Conservation (phyloP, 257 asterid species). For the Dorcoceras hygrometricum region DNA sequence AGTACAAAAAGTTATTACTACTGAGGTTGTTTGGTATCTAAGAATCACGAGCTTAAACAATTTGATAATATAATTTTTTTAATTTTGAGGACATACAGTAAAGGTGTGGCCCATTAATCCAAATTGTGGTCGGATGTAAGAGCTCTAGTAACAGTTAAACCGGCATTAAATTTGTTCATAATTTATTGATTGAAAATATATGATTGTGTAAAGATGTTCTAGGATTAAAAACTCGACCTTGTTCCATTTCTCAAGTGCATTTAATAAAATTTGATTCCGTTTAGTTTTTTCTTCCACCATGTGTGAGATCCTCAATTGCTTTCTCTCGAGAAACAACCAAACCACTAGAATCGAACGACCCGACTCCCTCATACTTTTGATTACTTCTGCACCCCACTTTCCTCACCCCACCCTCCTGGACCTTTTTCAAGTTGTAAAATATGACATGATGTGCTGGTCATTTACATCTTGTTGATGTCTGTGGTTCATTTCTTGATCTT, state of each 20-base stretch:
- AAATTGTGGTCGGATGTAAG: not conserved
- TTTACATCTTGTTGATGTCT: not conserved
- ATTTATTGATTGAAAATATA: too few relatives aligned
- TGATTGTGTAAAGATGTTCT: too few relatives aligned
- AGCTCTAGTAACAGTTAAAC: too few relatives aligned
- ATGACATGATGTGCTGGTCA: not conserved
- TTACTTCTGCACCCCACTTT: not conserved
- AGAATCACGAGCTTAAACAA: too few relatives aligned
- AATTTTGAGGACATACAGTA: not conserved
- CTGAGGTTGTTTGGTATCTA: not conserved
- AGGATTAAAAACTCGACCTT: too few relatives aligned
- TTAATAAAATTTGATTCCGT: not conserved
- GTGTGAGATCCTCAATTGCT: not conserved
- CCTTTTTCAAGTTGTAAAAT: not conserved
- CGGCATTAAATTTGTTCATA: too few relatives aligned
- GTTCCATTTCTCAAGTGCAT: not conserved
- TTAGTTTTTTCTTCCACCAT: not conserved
- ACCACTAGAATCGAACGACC: not conserved
- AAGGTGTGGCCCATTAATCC: not conserved
- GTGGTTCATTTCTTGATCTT: constrained; percentile 8
- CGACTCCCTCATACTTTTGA: not conserved
- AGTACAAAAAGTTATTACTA: too few relatives aligned
- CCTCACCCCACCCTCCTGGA: not conserved
- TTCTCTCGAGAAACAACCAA: not conserved
- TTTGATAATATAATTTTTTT: too few relatives aligned